Conservation (phyloP, 768 basidiomycete genomes). For the Cubamyces lactineus region DNA sequence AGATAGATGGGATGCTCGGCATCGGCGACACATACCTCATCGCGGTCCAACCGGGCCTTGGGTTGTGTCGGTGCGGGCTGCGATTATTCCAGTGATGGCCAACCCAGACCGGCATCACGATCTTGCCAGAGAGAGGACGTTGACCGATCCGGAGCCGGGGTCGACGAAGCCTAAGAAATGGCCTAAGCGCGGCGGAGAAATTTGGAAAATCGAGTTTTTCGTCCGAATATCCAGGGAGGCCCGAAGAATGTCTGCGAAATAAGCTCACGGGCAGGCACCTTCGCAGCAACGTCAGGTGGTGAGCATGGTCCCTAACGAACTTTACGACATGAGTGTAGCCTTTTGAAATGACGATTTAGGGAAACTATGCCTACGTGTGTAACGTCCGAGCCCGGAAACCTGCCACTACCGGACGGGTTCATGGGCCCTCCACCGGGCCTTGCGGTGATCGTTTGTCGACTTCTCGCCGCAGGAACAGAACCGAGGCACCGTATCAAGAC, state of each 20-base stretch:
- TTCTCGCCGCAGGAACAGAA: slow-evolving; percentile 8
- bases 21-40: slow-evolving; percentile 6
- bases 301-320: not conserved
- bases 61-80: not conserved
- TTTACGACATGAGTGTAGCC: not conserved
- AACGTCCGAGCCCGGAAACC: not conserved
- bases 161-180: not conserved
- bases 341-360: not conserved
- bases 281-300: not conserved
- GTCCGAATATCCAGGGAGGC: not conserved
- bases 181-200: slow-evolving; percentile 3
- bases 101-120: not conserved
- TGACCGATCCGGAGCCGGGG: slow-evolving; percentile 1
- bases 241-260: not conserved
- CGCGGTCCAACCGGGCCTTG: slow-evolving; percentile 6
- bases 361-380: not conserved
- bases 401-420: not conserved
- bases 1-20: slow-evolving; percentile 15
- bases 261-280: slow-evolving; percentile 1
- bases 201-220: not conserved
- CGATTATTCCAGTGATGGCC: not conserved
- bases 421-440: not conserved
- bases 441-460: not conserved
- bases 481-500: not conserved
- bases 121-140: not conserved